Conservation (phyloP, 306 rosid genomes). For the Trifolium fragiferum region DNA sequence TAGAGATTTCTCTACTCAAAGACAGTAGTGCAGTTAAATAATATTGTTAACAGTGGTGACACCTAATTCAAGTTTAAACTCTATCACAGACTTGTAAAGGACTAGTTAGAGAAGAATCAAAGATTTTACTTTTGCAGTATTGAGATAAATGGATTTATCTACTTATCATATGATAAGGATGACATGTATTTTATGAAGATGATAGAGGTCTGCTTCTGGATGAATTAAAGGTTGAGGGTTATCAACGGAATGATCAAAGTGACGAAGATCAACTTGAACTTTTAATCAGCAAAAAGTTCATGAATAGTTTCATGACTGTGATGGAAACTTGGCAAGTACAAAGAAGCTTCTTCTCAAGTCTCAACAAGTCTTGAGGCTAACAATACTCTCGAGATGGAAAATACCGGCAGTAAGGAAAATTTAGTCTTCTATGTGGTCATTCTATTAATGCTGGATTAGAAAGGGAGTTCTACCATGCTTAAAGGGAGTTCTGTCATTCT, state of each 20-base stretch:
- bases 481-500: slow-evolving; percentile 17
- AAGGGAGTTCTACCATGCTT: slow-evolving; percentile 5
- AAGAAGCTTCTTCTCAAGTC: neutral
- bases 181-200: slow-evolving; percentile 13
- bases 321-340: neutral
- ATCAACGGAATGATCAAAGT: slow-evolving; percentile 1
- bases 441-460: slow-evolving; percentile 5
- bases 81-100: neutral
- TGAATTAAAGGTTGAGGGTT: neutral
- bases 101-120: neutral
- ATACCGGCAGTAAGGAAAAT: slow-evolving; percentile 21
- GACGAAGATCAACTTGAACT: slow-evolving; percentile 1
- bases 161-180: neutral
- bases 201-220: neutral
- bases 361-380: slow-evolving; percentile 12
- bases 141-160: neutral
- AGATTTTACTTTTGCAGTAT: slow-evolving; percentile 14
- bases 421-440: slow-evolving; percentile 28
- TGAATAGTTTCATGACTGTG: neutral
- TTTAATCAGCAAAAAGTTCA: slow-evolving; percentile 12
- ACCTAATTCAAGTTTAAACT: neutral
- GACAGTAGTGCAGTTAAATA: neutral
- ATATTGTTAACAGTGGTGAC: neutral
- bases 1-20: slow-evolving; percentile 17
- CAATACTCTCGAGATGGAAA: neutral